Evolutionary conservation across 164 flowering plant species (phyloP), one percentile per base, ranked within the genome.

Genomic region (Taxillus chinensis): DNA sequence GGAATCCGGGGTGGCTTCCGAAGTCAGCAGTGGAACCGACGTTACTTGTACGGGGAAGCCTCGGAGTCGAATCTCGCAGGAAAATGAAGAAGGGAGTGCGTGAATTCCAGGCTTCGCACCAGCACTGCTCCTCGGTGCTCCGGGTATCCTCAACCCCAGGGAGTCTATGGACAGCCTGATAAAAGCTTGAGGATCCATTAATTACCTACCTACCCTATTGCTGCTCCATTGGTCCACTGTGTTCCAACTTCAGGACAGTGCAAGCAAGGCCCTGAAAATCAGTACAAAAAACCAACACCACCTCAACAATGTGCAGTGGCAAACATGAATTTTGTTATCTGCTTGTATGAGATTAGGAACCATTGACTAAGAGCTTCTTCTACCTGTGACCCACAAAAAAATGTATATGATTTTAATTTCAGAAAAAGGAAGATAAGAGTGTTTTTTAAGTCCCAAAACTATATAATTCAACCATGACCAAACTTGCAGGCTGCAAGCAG

Each of bases 121-220:
- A 6, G 76, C 69, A 71, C 69, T 75, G 39, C 77, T 51, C 50
- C 76, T 46, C n/a, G 80, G 39, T 27, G 27, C 27, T 54, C 72
- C 72, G 2, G 90, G 77, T 68, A 80, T 60, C 77, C 97, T 81
- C 60, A 90, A 66, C 62, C 89, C 84, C 52, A 90, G 80, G 11
- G 92, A 88, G 39, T 87, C 87, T 57, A 87, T 74, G 57, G 96
- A 90, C 70, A 90, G 46, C 74, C 95, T 79, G 59, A 84, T 79
- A 65, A 90, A 90, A 64, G 84, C 87, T 67, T 87, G 84, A 62
- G 96, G 95, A 75, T 90, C 92, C 96, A 89, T 84, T 64, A 39
- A 78, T 83, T 80, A 81, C 66, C 72, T 27, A 2, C 27, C 27
- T 27, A 27, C 27, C 27, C 27, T 27, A 77, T 11, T 57, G 3